Evolutionary conservation across 768 basidiomycete species (phyloP), one percentile per base, ranked within the genome.

Genomic region (Nevesoporus exiguus): DNA sequence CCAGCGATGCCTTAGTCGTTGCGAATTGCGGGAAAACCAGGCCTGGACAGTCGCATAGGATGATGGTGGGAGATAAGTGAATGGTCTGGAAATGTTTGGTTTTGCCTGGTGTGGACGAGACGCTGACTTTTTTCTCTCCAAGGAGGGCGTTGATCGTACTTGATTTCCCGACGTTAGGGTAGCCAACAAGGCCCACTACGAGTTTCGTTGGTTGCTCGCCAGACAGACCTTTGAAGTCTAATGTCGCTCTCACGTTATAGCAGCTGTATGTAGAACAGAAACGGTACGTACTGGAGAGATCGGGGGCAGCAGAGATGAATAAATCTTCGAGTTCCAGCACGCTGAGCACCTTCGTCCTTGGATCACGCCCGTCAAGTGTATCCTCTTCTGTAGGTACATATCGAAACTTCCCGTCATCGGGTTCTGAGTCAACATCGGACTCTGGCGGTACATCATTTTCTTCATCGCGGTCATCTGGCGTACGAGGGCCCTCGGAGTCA

Each of bases 41-140:
- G 66, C 97, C 97, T 17, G 97, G 97, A 74, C 97, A 99, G 73
- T 99, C 97, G 61, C 95, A 98, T 19, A 99, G 81, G 43, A 87
- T 77, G 39, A 98, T 87, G 3, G 83, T 77, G 17, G 88, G 82
- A 11, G 93, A 94, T n/a, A 99, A 80, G 64, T 93, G 84, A 62
- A 98, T 94, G 0, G 97, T 98, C 71, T 99, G 97, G 74, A 98
- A 98, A 72, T 99, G 96, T 68, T 99, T 99, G 14, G 97, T 99
- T 74, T 98, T 91, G 58, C 97, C 97, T 0, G 97, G 97, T 0
- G 97, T 99, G 0, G 96, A 86, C 5, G 96, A 98, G 25, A 99
- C 97, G 66, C 93, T 97, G 58, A 99, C 97, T 79, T 91, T 93
- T 76, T 97, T 96, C 69, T 93, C 89, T 34, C 96, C 97, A 6